Evolutionary conservation across 2,329 filamentous ascomycete genomes (phyloP).

Genomic region (Cylindrodendrum hubeiense): DNA sequence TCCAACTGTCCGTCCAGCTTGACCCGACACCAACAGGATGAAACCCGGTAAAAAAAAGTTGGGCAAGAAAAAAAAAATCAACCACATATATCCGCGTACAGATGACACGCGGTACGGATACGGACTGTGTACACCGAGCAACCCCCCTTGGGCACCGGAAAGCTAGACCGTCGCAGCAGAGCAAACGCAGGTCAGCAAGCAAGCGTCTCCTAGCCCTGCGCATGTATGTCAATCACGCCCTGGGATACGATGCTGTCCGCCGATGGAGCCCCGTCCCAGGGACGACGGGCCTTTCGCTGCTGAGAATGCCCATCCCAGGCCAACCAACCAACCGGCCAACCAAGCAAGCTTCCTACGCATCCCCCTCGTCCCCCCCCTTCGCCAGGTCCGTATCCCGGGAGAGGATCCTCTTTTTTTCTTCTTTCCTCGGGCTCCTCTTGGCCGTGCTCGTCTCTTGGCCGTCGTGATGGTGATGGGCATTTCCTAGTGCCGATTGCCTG

Average conservation of each 20-base stretch:
- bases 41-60: not conserved
- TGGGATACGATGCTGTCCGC: too few relatives aligned
- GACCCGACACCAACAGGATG: not conserved
- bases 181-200: not conserved
- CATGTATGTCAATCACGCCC: too few relatives aligned
- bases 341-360: too few relatives aligned
- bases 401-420: conserved; percentile 21
- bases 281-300: too few relatives aligned
- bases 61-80: not conserved
- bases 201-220: too few relatives aligned
- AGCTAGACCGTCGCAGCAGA: not conserved
- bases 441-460: conserved; percentile 13
- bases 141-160: not conserved
- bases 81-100: not conserved
- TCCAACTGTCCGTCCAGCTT: not conserved
- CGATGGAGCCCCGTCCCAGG: too few relatives aligned
- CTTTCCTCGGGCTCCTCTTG: conserved; percentile 8
- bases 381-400: conserved; percentile 27
- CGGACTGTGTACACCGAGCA: not conserved
- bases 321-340: too few relatives aligned
- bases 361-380: conserved; percentile 1
- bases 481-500: conserved; percentile 23
- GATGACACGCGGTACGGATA: not conserved
- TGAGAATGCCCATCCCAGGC: too few relatives aligned
- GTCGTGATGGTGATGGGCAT: not conserved